Evolutionary conservation across 2,329 filamentous ascomycete genomes (phyloP).

Genomic region (Fusarium fujikuroi): DNA sequence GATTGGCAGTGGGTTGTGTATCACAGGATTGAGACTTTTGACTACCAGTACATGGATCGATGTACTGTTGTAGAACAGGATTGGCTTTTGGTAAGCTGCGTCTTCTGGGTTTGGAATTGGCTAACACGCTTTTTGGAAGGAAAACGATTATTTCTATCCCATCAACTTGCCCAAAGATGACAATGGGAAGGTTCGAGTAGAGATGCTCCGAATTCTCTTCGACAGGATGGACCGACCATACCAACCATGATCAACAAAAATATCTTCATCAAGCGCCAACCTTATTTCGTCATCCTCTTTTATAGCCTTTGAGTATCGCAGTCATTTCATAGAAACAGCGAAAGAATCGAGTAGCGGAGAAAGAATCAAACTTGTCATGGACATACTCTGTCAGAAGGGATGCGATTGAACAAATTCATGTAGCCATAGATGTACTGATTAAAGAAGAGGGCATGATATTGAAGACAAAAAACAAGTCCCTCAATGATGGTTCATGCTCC

Average conservation of each 20-base stretch:
- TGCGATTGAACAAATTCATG: background rate
- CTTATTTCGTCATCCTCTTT: background rate
- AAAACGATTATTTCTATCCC: background rate
- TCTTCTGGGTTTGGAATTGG: background rate
- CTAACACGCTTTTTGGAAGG: background rate
- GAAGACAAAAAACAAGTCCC: background rate
- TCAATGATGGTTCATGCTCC: background rate
- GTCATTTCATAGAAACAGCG: background rate
- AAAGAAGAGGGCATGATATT: background rate
- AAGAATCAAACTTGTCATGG: background rate
- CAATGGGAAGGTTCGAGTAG: background rate
- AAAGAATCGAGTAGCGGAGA: background rate
- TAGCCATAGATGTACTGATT: no score
- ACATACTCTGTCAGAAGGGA: background rate
- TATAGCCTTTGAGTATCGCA: background rate
- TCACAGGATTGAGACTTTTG: background rate
- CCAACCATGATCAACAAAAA: background rate
- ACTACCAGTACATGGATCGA: background rate
- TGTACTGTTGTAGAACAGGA: background rate
- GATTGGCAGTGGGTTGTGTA: background rate
- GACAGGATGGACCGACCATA: accelerated
- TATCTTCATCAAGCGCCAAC: no score
- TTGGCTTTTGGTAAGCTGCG: background rate
- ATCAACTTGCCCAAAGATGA: background rate
- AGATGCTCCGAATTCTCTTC: no score